These are phyloP conservation scores for Diutina ranongensis DNA, from an alignment of 1,139 yeast species.

Conservation along the genomic window DNA sequence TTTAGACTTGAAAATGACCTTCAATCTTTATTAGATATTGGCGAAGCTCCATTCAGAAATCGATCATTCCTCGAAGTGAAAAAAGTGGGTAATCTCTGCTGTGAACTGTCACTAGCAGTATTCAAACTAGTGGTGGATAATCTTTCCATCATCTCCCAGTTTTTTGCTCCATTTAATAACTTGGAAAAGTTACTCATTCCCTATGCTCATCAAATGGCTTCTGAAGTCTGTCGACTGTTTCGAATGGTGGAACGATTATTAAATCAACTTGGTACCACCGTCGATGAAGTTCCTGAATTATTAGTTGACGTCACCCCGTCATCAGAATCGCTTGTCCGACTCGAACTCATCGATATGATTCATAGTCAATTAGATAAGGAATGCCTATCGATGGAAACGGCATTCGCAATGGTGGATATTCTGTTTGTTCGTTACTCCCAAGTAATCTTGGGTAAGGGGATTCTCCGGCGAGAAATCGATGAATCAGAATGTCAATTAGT, in stretches of 20 bases:
- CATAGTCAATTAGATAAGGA: slow-evolving; percentile 30
- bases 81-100: background rate
- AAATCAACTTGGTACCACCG: slow-evolving; percentile 15
- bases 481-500: slow-evolving; percentile 23
- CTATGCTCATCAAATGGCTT: slow-evolving; percentile 18
- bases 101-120: background rate
- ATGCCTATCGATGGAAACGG: slow-evolving; percentile 17
- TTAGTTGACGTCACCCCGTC: background rate
- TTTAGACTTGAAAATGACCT: background rate
- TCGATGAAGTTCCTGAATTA: slow-evolving; percentile 15
- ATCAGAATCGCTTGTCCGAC: slow-evolving; percentile 17
- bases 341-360: slow-evolving; percentile 25
- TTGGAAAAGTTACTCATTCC: slow-evolving; percentile 29
- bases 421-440: slow-evolving; percentile 24
- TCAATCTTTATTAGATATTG: background rate
- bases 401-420: slow-evolving; percentile 24
- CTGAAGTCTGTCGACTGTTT: slow-evolving; percentile 12
- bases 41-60: background rate
- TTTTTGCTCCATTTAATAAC: slow-evolving; percentile 20
- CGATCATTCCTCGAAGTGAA: background rate
- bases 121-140: background rate
- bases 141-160: slow-evolving; percentile 1
- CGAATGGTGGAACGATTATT: background rate
- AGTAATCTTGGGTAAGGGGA: slow-evolving; percentile 30
- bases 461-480: slow-evolving; percentile 25